phyloP scores from a whole-genome alignment of 2,329 filamentous ascomycete genomes.

The Aspergillus sp. region DNA sequence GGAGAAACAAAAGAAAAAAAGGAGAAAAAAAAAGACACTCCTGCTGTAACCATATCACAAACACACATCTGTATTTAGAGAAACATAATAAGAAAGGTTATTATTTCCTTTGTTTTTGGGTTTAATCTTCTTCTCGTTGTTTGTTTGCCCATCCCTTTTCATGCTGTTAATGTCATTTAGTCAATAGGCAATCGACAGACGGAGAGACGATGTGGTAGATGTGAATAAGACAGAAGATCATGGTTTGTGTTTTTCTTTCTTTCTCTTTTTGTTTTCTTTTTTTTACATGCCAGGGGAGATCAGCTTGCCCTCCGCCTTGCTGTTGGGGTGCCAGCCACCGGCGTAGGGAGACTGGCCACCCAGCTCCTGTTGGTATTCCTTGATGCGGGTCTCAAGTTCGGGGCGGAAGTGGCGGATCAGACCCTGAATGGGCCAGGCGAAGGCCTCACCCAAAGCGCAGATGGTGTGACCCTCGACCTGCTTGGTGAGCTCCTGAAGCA shows the following conservation, averaged over 20 bases:
- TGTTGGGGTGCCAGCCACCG: slow-evolving; percentile 81
- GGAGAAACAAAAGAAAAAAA: neutral
- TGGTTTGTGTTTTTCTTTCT: neutral
- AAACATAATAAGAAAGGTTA: neutral
- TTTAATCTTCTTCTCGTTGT: neutral
- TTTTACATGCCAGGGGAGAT: slow-evolving; percentile 85
- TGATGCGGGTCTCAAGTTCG: slow-evolving; percentile 88
- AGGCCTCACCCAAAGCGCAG: slow-evolving; percentile 95
- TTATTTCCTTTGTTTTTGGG: neutral
- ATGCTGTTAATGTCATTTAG: too few species aligned
- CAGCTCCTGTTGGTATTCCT: slow-evolving; percentile 69
- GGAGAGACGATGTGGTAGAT: neutral
- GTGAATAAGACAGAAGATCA: neutral
- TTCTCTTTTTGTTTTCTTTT: neutral
- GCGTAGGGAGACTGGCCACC: slow-evolving; percentile 71
- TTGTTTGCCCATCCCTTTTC: neutral
- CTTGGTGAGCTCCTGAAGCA: slow-evolving; percentile 98
- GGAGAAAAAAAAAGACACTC: neutral
- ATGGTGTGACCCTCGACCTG: slow-evolving; percentile 99
- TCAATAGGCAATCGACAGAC: neutral
- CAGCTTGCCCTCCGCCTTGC: slow-evolving; percentile 75
- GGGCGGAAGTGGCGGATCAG: slow-evolving; percentile 97
- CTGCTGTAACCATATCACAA: neutral
- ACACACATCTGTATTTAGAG: neutral
- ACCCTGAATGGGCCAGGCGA: slow-evolving; percentile 97